Evolutionary conservation across 805 yeast species (phyloP).

Genomic region (Candida corydali): DNA sequence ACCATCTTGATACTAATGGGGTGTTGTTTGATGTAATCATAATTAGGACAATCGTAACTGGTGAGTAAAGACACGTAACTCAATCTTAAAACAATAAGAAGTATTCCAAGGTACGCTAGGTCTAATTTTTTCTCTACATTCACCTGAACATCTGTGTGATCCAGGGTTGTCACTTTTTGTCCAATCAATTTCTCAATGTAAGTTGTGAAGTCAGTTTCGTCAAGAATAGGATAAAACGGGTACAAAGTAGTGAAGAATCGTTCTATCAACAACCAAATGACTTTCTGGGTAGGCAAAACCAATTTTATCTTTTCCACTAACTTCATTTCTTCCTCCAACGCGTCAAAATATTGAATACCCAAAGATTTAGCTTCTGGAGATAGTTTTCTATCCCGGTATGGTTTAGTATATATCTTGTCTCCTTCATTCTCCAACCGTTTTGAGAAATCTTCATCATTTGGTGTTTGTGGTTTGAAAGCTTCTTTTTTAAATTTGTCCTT

Average conservation of each 20-base stretch:
- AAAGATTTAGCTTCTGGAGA: slow-evolving; percentile 14
- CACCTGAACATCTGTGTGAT: slow-evolving; percentile 20
- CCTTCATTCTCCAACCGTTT: slow-evolving; percentile 10
- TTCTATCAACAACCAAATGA: slow-evolving; percentile 54
- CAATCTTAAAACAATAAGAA: slow-evolving; percentile 31
- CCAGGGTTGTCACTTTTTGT: slow-evolving; percentile 12
- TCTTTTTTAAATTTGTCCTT: slow-evolving; percentile 2
- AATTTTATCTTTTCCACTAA: slow-evolving; percentile 39
- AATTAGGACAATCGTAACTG: slow-evolving; percentile 20
- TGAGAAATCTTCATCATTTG: slow-evolving; percentile 5
- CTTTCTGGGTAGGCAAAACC: slow-evolving; percentile 49
- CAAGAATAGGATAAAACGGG: slow-evolving; percentile 62
- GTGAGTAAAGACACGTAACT: slow-evolving; percentile 32
- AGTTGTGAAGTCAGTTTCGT: slow-evolving; percentile 46
- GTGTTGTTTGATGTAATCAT: slow-evolving; percentile 23
- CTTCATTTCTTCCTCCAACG: slow-evolving; percentile 28
- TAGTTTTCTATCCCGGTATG: slow-evolving; percentile 2
- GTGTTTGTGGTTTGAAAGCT: background rate
- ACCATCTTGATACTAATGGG: slow-evolving; percentile 30
- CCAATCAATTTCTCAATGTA: slow-evolving; percentile 26
- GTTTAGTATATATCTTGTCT: slow-evolving; percentile 10
- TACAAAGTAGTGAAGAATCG: slow-evolving; percentile 57
- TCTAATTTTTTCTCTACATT: slow-evolving; percentile 29
- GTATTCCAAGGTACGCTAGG: slow-evolving; percentile 30
- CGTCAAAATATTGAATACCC: slow-evolving; percentile 27